These are phyloP conservation scores for Tylopilus orsonianus DNA, from an alignment of 1,284 basidiomycete genomes.

Conservation along the genomic window DNA sequence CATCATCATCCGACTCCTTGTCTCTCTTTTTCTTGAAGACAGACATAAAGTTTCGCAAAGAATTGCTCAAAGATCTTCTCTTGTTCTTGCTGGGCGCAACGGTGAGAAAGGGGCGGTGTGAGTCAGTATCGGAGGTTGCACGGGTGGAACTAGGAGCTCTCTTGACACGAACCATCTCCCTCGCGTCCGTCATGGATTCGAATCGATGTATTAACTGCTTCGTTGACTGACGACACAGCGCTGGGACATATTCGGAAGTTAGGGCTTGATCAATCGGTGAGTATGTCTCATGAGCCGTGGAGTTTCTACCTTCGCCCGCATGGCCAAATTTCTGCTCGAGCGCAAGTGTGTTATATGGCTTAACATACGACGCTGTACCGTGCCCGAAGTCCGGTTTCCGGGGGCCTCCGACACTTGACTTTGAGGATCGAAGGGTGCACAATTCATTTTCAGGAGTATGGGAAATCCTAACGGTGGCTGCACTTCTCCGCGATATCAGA, in stretches of 20 bases:
- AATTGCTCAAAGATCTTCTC: constrained; percentile 56
- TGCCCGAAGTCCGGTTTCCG: constrained; percentile 19
- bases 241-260: background rate
- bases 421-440: constrained; percentile 8
- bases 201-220: constrained; percentile 44
- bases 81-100: constrained; percentile 37
- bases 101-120: constrained; percentile 16
- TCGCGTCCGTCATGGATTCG: constrained; percentile 36
- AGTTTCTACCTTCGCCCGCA: background rate
- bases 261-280: constrained; percentile 4
- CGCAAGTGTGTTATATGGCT: background rate
- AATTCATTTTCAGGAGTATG: background rate
- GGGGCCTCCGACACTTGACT: constrained; percentile 27
- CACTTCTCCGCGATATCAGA: constrained; percentile 8
- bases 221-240: constrained; percentile 34
- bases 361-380: background rate
- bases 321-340: background rate
- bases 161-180: constrained; percentile 7
- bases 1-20: constrained; percentile 34
- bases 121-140: constrained; percentile 14
- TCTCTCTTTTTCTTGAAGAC: constrained; percentile 58
- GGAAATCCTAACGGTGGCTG: background rate
- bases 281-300: background rate
- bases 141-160: constrained; percentile 11
- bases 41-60: constrained; percentile 63